These are phyloP conservation scores for Citrus mangshanensis DNA, from an alignment of 345 rosid genomes.

Conservation along the genomic window DNA sequence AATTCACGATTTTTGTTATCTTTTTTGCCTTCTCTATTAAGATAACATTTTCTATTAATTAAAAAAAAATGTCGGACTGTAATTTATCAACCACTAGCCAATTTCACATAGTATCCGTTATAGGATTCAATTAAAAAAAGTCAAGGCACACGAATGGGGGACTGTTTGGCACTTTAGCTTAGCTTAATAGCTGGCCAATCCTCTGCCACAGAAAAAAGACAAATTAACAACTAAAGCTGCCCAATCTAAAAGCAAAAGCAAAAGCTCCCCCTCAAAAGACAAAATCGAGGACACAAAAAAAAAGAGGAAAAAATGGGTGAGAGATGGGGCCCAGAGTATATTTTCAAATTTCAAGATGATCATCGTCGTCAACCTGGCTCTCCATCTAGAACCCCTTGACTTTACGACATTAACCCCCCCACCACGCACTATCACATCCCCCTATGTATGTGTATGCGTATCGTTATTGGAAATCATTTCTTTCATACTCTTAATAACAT, in stretches of 20 bases:
- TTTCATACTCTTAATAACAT: no score
- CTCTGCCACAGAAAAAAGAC: conserved; percentile 1
- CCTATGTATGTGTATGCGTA: no score
- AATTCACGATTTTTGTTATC: background rate
- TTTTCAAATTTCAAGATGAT: background rate
- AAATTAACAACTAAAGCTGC: background rate
- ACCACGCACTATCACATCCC: no score
- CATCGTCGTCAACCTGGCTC: background rate
- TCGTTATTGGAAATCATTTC: no score
- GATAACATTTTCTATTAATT: background rate
- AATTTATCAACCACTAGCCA: background rate
- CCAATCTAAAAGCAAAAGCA: background rate
- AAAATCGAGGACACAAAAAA: background rate
- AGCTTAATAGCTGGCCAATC: background rate
- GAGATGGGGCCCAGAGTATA: background rate
- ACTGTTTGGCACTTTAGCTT: background rate
- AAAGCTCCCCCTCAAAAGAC: conserved; percentile 11
- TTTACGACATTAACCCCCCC: background rate
- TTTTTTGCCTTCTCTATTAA: background rate
- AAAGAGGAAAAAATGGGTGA: no score
- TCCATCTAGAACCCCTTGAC: background rate
- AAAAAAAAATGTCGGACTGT: background rate
- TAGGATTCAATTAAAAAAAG: background rate
- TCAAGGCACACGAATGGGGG: background rate
- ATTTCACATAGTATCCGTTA: conserved; percentile 1